Evolutionary conservation across 116 monocot genomes (phyloP), one percentile per base, ranked within the genome.

Genomic region (Dioscorea cayenensis): DNA sequence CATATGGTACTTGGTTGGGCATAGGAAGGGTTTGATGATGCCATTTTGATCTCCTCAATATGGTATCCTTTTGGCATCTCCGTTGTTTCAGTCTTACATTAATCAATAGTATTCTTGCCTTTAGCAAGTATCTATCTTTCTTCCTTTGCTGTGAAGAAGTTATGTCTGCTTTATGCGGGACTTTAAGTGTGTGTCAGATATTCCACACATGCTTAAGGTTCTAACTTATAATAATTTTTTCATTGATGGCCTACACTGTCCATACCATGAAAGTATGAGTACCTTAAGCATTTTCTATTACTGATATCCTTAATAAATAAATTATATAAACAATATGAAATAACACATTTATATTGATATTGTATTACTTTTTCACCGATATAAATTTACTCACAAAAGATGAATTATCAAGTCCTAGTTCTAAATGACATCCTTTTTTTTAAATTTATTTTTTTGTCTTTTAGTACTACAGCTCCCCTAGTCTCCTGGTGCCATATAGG

Each of bases 1-100:
- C 88, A 94, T 68, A 99, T 99, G 99, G 99, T 94, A 75, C 94
- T 94, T 73, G 99, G 99, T 17, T 85, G 89, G 75, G 66, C 14
- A 20, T 97, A 79, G 25, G 25, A 14, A 25, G 68, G 60, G 0
- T 67, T 68, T 49, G 89, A 91, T 25, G 25, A 25, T 25, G 25
- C 66, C 82, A 66, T 77, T 49, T 81, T 95, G 83, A 58, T 60
- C 95, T 91, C 36, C 76, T 91, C 32, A 84, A 91, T 62, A 82
- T 89, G 64, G 87, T 95, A 95, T 95, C 95, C 91, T 83, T 81
- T 19, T 55, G 55, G 55, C 55, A 55, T 75, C 67, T 73, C n/a
- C 1, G 12, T 28, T 51, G 18, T 55, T 55, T 16, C n/a, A 55
- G 5, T 14, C 55, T 18, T 19, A 55, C 5, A 55, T 18, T n/a